Base-by-base conservation (phyloP, 2,329 filamentous ascomycete species). In the Ascochyta koolunga region DNA sequence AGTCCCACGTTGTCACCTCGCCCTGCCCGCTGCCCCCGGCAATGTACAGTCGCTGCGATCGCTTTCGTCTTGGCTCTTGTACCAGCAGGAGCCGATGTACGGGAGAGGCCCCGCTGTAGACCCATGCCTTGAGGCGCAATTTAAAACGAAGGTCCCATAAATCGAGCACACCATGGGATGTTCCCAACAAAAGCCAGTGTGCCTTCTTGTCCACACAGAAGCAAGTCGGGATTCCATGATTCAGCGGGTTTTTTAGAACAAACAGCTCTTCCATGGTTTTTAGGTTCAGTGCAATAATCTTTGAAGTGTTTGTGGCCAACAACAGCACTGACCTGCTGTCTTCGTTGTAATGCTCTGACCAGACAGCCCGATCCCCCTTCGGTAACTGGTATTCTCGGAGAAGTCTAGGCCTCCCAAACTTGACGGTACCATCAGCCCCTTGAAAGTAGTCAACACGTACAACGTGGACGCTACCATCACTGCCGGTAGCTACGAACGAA, bases 141-240 rank as follows among this genome's bases (percentile, higher is more conserved):
- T 87, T 89, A 80, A 99, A 99, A n/a, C 95, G 89, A 35, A 99
- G 81, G 74, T 99, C 95, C 95, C 95, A 99, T 1, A 99, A 82
- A 70, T 96, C 90, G 7, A 99, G 80, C 24, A 98, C 88, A 31
- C 96, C 95, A 70, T 98, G 93, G 0, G 91, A 91, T 0, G 96
- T 99, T 31, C 93, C 95, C 0, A 98, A 78, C 1, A 96, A 83
- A 3, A 99, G 80, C 95, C 95, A 99, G 68, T 95, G 92, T 44
- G 89, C 88, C 69, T 88, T 90, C 52, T 86, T 84, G 68, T 97
- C 92, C 27, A 96, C 83, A 66, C 90, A 93, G 75, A 99, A 97
- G 62, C 91, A 95, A 0, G 91, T 97, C 1, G 92, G 91, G 0
- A 88, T 90, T 11, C 95, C 95, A 68, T 99, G 93, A 66, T 96